Base-by-base conservation (phyloP, 1,139 yeast genomes). In the Candida tetrigidarum region DNA sequence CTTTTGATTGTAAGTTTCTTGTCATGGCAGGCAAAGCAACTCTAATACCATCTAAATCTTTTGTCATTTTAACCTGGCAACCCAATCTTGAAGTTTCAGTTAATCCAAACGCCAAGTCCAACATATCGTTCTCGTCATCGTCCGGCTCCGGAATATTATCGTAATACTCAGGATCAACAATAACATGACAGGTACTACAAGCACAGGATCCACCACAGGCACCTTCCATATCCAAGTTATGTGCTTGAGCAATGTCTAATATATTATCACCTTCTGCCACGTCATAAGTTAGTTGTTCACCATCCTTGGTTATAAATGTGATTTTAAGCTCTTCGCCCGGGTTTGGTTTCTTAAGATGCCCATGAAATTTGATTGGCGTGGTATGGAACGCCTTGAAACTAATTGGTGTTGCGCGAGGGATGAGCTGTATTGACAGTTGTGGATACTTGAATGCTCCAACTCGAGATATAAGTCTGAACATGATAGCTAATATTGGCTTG, bases 151-250 rank as follows among this genome's bases (percentile, higher is more conserved):
- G 96, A 55, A 93, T 80, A 48, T 73, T 80, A 60, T 93, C 99
- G 66, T 90, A 93, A 62, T 72, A 91, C 39, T 86, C 97, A 1
- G 99, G 99, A 62, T 93, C 99, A 32, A 93, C 91, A 42, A 93
- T 93, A 47, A 93, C 85, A 68, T 93, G 99, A 64, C 99, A 93
- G 0, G 99, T 93, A 3, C 97, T 91, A 63, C 99, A 93, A 1
- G 99, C 99, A 73, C 99, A 93, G 2, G 97, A 90, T 2, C 99
- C 99, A 29, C 99, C 99, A 68, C 99, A 93, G 0, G 99, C 99
- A 38, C 99, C 96, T 63, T 93, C 99, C 92, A 93, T 91, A 57
- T 93, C 99, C 50, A 93, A 69, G 57, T 91, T 86, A 60, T 92
- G 71, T 3, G 96, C 96, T 68, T 93, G 99, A 5, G 98, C 99